Evolutionary conservation across 441 rosid species (phyloP).

Genomic region (Cnidoscolus chayamansa): DNA sequence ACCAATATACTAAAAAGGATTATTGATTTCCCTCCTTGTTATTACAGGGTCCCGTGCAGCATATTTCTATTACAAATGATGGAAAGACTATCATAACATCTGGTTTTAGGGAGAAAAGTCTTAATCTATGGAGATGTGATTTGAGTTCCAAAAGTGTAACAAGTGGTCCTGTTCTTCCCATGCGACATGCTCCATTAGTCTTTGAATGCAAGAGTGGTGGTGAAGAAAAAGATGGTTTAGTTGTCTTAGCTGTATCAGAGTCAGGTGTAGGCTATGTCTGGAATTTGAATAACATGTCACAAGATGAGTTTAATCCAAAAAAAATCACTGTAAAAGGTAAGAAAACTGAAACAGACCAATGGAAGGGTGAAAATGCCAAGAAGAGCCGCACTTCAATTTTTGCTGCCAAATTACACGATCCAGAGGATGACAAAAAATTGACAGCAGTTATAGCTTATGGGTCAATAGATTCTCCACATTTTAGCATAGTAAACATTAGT

Average conservation of each 20-base stretch:
- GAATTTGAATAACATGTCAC: constrained; percentile 28
- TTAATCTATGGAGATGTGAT: constrained; percentile 44
- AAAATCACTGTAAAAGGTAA: constrained; percentile 35
- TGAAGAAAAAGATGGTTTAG: constrained; percentile 17
- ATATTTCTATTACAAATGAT: constrained; percentile 38
- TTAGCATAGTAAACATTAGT: constrained; percentile 28
- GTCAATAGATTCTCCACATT: constrained; percentile 36
- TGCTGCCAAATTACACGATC: constrained; percentile 33
- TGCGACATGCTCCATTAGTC: constrained; percentile 29
- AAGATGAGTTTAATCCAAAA: constrained; percentile 33
- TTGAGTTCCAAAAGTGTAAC: constrained; percentile 27
- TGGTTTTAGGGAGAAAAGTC: constrained; percentile 33
- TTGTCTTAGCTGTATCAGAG: constrained; percentile 37
- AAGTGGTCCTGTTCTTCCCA: constrained; percentile 35
- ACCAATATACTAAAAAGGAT: constrained; percentile 3
- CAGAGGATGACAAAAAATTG: constrained; percentile 23
- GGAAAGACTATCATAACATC: constrained; percentile 37
- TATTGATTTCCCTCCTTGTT: constrained; percentile 5
- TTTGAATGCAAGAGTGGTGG: constrained; percentile 33
- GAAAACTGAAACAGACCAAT: constrained; percentile 22
- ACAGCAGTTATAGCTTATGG: constrained; percentile 35
- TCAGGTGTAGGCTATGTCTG: constrained; percentile 38
- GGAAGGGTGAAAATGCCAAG: constrained; percentile 27
- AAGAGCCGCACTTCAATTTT: constrained; percentile 31
- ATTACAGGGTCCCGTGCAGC: constrained; percentile 36